A percentile compares a stretch with the other conserved stretches of the same genome.
Evolutionary conservation across 768 basidiomycete species (phyloP).

Genomic region (Infundibulicybe gibba): DNA sequence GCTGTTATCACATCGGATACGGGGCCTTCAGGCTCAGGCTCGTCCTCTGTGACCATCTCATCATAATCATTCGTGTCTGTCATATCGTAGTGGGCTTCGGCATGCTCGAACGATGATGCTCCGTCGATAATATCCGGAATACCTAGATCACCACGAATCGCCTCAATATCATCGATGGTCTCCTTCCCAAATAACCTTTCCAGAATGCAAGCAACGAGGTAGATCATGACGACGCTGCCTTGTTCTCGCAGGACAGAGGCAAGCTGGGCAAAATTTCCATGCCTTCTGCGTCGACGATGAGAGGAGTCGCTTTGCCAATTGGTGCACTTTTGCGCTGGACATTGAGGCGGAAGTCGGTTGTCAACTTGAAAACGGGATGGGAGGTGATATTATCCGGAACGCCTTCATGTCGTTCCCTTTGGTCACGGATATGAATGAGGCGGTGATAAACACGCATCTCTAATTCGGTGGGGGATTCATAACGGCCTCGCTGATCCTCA

Average conservation of each 20-base stretch:
- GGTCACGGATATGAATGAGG: slow-evolving; percentile 86
- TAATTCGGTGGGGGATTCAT: slow-evolving; percentile 78
- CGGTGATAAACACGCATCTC: slow-evolving; percentile 97
- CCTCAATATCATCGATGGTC: slow-evolving; percentile 73
- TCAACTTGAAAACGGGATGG: slow-evolving; percentile 78
- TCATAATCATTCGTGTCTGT: slow-evolving; percentile 11
- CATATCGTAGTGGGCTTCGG: slow-evolving; percentile 18
- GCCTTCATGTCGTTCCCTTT: slow-evolving; percentile 69
- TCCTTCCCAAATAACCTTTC: slow-evolving; percentile 84
- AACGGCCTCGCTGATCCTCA: slow-evolving; percentile 69
- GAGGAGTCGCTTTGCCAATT: slow-evolving; percentile 62
- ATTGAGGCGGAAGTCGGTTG: slow-evolving; percentile 73
- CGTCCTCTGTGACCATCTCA: slow-evolving; percentile 6
- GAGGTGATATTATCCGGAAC: slow-evolving; percentile 64
- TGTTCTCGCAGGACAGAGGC: slow-evolving; percentile 61
- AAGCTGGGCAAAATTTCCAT: slow-evolving; percentile 70
- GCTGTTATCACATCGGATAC: too few species aligned
- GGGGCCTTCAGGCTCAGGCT: too few species aligned
- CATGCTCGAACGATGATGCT: slow-evolving; percentile 20
- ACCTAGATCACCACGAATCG: slow-evolving; percentile 52
- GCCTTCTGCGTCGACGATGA: slow-evolving; percentile 59
- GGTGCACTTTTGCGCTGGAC: slow-evolving; percentile 80
- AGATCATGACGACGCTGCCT: slow-evolving; percentile 71
- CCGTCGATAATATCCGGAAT: slow-evolving; percentile 73
- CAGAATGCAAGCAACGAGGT: slow-evolving; percentile 84